Percentiles rank a stretch among this genome's conserved stretches.
These are phyloP conservation scores for Spergularia bocconei DNA, from an alignment of 148 eudicot species.

Conservation along the genomic window DNA sequence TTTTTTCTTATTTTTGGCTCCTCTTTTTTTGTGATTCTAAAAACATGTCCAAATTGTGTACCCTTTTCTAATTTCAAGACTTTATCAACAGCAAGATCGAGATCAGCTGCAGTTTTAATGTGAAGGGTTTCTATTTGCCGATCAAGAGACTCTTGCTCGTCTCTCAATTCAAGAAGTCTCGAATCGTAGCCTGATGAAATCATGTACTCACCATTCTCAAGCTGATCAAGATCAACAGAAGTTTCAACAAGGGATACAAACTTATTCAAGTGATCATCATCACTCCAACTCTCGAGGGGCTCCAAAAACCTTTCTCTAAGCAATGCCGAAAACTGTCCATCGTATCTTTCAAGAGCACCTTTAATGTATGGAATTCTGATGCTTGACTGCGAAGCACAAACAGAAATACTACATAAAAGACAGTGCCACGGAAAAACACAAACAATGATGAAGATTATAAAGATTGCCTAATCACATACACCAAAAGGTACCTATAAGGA, in stretches of 20 bases:
- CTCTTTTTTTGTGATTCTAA: conserved; percentile 96
- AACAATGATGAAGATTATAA: neutral
- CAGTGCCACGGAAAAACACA: neutral
- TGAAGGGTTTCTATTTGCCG: conserved; percentile 69
- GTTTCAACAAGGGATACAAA: conserved; percentile 88
- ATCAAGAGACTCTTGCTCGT: conserved; percentile 72
- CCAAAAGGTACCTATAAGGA: neutral
- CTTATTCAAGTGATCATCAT: conserved; percentile 79
- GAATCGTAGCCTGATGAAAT: conserved; percentile 81
- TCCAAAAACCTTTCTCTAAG: conserved; percentile 71
- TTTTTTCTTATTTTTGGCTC: conserved; percentile 92
- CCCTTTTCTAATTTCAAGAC: conserved; percentile 85
- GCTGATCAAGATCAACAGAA: conserved; percentile 94
- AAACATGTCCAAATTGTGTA: conserved; percentile 96
- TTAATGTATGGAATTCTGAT: conserved; percentile 87
- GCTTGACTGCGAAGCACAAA: conserved; percentile 60
- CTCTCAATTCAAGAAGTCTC: conserved; percentile 58
- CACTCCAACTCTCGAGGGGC: conserved; percentile 57
- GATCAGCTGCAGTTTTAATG: conserved; percentile 68
- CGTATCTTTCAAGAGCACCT: conserved; percentile 60
- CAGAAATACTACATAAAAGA: conserved; percentile 11
- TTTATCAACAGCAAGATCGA: conserved; percentile 83
- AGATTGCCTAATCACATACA: neutral
- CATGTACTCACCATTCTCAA: conserved; percentile 97
- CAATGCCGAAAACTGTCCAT: conserved; percentile 69